Percentiles rank a stretch among this genome's conserved stretches.
Evolutionary conservation across 352 stramenopile species (phyloP).

Genomic region (Phytophthora lateralis): DNA sequence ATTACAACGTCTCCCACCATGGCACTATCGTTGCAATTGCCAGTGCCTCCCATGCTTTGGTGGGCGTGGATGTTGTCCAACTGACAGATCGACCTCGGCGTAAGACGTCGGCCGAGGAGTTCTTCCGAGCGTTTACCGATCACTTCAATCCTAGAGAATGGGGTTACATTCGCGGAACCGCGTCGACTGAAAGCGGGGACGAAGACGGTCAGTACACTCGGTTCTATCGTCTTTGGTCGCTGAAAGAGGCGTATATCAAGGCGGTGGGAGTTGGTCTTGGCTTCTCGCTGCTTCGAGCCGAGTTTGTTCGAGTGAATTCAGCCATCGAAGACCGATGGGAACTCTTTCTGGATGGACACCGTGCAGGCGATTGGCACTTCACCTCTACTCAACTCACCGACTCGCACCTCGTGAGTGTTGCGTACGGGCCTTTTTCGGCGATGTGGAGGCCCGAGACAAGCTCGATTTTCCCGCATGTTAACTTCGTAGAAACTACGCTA

Average conservation of each 20-base stretch:
- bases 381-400: constrained; percentile 36
- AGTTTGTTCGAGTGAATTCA: constrained; percentile 39
- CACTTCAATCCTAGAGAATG: constrained; percentile 72
- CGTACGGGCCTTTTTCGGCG: constrained; percentile 43
- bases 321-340: constrained; percentile 33
- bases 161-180: constrained; percentile 46
- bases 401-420: constrained; percentile 53
- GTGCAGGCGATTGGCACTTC: constrained; percentile 52
- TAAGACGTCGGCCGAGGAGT: constrained; percentile 34
- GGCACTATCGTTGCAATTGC: constrained; percentile 71
- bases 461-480: constrained; percentile 41
- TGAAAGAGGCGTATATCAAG: constrained; percentile 85
- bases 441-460: constrained; percentile 53
- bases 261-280: constrained; percentile 72
- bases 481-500: not conserved
- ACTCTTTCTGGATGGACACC: constrained; percentile 47
- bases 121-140: constrained; percentile 64
- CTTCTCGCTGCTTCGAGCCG: constrained; percentile 57
- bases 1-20: constrained; percentile 87
- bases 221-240: constrained; percentile 77
- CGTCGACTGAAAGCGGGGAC: constrained; percentile 3
- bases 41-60: constrained; percentile 38
- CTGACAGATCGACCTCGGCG: constrained; percentile 51
- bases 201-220: constrained; percentile 37
- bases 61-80: constrained; percentile 78